Evolutionary conservation across 2,329 filamentous ascomycete genomes (phyloP).

Genomic region (Alternaria incomplexa): DNA sequence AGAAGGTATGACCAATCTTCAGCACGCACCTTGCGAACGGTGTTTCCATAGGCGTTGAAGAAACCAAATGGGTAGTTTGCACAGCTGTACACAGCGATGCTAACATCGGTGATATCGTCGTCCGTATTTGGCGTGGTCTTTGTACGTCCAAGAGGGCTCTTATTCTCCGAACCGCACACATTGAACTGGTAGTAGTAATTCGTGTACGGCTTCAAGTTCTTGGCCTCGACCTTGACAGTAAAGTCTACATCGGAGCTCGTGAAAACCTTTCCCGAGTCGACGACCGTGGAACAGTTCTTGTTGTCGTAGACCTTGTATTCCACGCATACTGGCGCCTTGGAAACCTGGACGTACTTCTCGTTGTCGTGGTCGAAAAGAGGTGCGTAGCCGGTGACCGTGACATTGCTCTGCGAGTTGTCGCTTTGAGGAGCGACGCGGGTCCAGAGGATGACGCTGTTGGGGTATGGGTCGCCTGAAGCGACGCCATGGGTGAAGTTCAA

Average conservation of each 20-base stretch:
- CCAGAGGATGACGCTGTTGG: constrained; percentile 46
- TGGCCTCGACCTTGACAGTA: constrained; percentile 70
- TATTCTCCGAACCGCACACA: constrained; percentile 68
- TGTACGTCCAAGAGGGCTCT: constrained; percentile 68
- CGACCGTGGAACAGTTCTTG: constrained; percentile 54
- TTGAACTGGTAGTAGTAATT: constrained; percentile 74
- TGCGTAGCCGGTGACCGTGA: constrained; percentile 63
- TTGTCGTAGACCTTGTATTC: constrained; percentile 66
- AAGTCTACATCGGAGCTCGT: constrained; percentile 78
- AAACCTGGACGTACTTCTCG: constrained; percentile 59
- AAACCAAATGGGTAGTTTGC: constrained; percentile 59
- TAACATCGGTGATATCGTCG: constrained; percentile 64
- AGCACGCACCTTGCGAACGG: constrained; percentile 36
- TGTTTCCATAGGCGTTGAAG: constrained; percentile 57
- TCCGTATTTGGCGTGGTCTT: constrained; percentile 69
- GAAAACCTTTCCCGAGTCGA: constrained; percentile 65
- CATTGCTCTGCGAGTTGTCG: constrained; percentile 51
- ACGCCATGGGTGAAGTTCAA: constrained; percentile 54
- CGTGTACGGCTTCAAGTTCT: constrained; percentile 66
- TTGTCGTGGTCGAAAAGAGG: constrained; percentile 61
- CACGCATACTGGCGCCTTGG: constrained; percentile 69
- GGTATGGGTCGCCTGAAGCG: constrained; percentile 54
- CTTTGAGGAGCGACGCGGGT: constrained; percentile 45
- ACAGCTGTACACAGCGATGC: constrained; percentile 74
- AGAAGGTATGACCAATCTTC: background rate